Evolutionary conservation across 208 protist genomes (phyloP), one percentile per base, ranked within the genome.

Genomic region (Crithidia sp.): DNA sequence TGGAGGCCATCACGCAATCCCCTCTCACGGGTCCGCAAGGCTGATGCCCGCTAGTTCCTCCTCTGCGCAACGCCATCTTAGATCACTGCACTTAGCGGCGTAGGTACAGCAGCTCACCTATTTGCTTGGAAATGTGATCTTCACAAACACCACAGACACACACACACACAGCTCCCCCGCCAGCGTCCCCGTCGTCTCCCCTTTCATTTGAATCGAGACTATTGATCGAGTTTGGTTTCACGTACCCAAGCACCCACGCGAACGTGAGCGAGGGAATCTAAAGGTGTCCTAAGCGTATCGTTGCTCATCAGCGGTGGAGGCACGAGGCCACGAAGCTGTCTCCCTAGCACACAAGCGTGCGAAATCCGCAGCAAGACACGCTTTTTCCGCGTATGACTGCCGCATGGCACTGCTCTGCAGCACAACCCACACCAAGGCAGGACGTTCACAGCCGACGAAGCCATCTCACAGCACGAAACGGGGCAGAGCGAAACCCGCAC

Each of bases 41-140:
- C 28, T 28, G 28, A 28, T 28, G 28, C 28, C 28, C 28, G 28
- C 28, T 28, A 28, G 28, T 28, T 28, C 28, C 28, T 0, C 28
- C 28, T 28, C 28, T 28, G 28, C 28, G 28, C 28, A 28, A 28
- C 28, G 28, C 57, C 17, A 72, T 79, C 74, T 79, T 53, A 74
- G 74, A 74, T 79, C 74, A 69, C 74, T 68, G 74, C 74, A 79
- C 74, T 79, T 79, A 70, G 74, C 74, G 67, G 40, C 67, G 53
- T 58, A 79, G 74, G 62, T 74, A 79, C 39, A 10, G 40, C 60
- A 71, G 7, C 44, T 0, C 45, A 77, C 65, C 72, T 77, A 45
- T 77, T 68, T 68, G 74, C 74, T 79, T 79, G 74, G 74, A 79
- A 79, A 79, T 79, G 74, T 63, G 74, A 79, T 79, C 74, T 74